Evolutionary conservation across 305 asterid species (phyloP).

Genomic region (Solanum hybrid): DNA sequence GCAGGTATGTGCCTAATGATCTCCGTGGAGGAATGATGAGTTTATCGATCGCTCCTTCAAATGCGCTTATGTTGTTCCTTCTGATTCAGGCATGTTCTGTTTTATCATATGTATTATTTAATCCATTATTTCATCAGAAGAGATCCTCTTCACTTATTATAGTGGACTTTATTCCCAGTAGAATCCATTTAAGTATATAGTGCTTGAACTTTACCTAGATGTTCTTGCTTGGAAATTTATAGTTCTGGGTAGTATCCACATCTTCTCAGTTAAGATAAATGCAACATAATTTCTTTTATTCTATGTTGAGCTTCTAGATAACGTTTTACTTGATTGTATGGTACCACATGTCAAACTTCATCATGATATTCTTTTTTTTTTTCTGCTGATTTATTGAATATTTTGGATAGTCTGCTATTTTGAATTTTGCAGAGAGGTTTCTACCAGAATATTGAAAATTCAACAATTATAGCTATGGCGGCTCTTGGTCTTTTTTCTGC

Average conservation of each 20-base stretch:
- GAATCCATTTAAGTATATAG: background rate
- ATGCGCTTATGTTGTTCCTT: slow-evolving; percentile 41
- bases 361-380: background rate
- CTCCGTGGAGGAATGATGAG: slow-evolving; percentile 90
- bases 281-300: background rate
- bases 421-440: slow-evolving; percentile 51
- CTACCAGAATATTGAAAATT: slow-evolving; percentile 39
- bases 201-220: background rate
- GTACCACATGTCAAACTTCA: background rate
- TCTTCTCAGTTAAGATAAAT: background rate
- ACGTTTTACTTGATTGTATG: background rate
- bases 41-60: slow-evolving; percentile 60
- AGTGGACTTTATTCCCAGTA: background rate
- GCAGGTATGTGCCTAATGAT: slow-evolving; percentile 87
- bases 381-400: background rate
- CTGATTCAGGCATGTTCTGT: slow-evolving; percentile 51
- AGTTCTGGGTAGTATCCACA: background rate
- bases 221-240: background rate
- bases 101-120: background rate
- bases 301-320: background rate
- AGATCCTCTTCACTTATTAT: background rate
- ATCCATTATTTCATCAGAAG: background rate
- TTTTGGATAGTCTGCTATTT: background rate
- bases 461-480: slow-evolving; percentile 40
- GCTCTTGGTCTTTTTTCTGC: slow-evolving; percentile 57